A percentile compares a stretch with the other conserved stretches of the same genome.
These are phyloP conservation scores for Ganoderma boninense DNA, from an alignment of 1,284 basidiomycete genomes.

Conservation along the genomic window DNA sequence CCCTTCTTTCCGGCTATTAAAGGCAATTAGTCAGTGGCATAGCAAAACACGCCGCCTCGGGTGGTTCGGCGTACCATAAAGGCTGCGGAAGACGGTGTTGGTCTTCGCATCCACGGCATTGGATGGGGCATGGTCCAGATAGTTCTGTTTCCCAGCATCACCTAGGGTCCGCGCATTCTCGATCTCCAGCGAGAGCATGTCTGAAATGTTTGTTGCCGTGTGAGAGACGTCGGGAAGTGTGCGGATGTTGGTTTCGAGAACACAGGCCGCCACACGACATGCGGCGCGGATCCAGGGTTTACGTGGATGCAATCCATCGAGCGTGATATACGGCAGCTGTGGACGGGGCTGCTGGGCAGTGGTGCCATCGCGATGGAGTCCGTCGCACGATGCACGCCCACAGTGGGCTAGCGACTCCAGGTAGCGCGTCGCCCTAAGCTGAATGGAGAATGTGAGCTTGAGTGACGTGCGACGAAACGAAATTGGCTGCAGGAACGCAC, in stretches of 20 bases:
- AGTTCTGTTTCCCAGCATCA: constrained; percentile 45
- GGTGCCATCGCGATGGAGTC: constrained; percentile 4
- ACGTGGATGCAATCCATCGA: constrained; percentile 21
- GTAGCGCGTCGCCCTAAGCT: constrained; percentile 53
- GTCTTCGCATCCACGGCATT: constrained; percentile 61
- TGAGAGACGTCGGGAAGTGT: constrained; percentile 48
- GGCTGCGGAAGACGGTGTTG: constrained; percentile 59
- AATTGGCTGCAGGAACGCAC: constrained; percentile 45
- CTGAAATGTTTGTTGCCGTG: constrained; percentile 39
- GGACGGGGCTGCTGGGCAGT: constrained; percentile 18
- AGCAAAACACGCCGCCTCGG: neutral
- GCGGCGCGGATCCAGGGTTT: constrained; percentile 46
- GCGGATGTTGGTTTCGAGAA: constrained; percentile 63
- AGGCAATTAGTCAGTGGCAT: constrained; percentile 8
- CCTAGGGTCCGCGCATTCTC: constrained; percentile 46
- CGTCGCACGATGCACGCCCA: constrained; percentile 32
- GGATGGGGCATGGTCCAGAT: constrained; percentile 57
- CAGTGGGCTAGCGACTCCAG: constrained; percentile 46
- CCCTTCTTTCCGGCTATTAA: constrained; percentile 45
- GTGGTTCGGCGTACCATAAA: constrained; percentile 46
- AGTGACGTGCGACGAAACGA: constrained; percentile 6
- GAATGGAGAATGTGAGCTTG: constrained; percentile 4
- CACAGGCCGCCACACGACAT: constrained; percentile 54
- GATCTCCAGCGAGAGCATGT: constrained; percentile 53
- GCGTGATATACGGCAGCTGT: constrained; percentile 34